Percentiles rank a stretch among this genome's conserved stretches.
Evolutionary conservation across 106 monocot genomes (phyloP).

Genomic region (Dendrobium nobile): DNA sequence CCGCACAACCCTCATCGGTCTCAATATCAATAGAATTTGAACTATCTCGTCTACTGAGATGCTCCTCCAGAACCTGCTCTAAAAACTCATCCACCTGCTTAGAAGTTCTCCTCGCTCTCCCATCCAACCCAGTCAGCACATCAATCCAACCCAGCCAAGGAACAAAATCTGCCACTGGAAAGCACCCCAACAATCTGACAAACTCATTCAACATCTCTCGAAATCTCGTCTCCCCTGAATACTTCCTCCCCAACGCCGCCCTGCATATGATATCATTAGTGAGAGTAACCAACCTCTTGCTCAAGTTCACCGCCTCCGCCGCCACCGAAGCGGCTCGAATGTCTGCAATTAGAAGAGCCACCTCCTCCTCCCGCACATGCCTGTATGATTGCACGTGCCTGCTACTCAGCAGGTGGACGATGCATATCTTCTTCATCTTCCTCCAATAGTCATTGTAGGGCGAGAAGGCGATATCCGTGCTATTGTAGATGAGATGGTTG

Average conservation of each 20-base stretch:
- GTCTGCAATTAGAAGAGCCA: neutral
- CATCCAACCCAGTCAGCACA: slow-evolving; percentile 26
- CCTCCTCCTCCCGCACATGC: slow-evolving; percentile 14
- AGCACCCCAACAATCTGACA: slow-evolving; percentile 7
- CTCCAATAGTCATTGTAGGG: slow-evolving; percentile 28
- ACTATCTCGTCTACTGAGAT: neutral
- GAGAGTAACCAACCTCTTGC: slow-evolving; percentile 8
- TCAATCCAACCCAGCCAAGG: slow-evolving; percentile 34
- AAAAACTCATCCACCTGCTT: slow-evolving; percentile 16
- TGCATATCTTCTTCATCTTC: slow-evolving; percentile 11
- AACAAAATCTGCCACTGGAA: slow-evolving; percentile 21
- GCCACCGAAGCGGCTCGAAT: neutral
- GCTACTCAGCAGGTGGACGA: slow-evolving; percentile 15
- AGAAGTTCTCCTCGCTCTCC: slow-evolving; percentile 17
- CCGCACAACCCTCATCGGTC: no score
- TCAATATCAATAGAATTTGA: neutral
- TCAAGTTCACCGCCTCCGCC: slow-evolving; percentile 15
- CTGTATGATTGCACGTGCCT: slow-evolving; percentile 14
- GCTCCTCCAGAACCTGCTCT: slow-evolving; percentile 20
- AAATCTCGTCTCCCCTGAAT: neutral
- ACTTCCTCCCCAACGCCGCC: slow-evolving; percentile 24
- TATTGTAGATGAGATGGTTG: neutral
- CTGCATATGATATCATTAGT: slow-evolving; percentile 14
- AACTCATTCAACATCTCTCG: slow-evolving; percentile 18
- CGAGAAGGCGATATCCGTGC: slow-evolving; percentile 7